Conservation (phyloP, 371 early-diverging fungal species). For the Haplosporangium sp. region DNA sequence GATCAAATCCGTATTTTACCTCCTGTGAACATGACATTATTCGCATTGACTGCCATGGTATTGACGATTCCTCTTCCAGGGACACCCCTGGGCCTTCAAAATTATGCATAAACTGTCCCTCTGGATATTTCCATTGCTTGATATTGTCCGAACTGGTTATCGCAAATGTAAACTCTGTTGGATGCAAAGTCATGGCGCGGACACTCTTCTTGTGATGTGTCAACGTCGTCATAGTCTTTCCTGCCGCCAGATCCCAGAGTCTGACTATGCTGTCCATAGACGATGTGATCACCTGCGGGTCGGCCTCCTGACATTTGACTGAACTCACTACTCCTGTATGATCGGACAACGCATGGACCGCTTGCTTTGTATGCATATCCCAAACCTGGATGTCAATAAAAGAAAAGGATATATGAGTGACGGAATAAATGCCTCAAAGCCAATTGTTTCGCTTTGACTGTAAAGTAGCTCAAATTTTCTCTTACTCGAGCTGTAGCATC, state of each 20-base stretch:
- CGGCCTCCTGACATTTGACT: slow-evolving; percentile 92
- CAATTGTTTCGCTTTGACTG: too few species aligned
- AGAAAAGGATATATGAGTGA: too few species aligned
- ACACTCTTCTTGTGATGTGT: slow-evolving; percentile 98
- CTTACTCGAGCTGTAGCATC: slow-evolving; percentile 93
- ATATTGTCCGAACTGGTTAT: slow-evolving; percentile 92
- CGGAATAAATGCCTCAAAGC: too few species aligned
- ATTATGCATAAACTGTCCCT: slow-evolving; percentile 94
- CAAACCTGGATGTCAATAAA: slow-evolving; percentile 75
- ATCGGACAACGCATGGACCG: slow-evolving; percentile 91
- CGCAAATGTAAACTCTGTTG: slow-evolving; percentile 94
- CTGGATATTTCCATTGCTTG: slow-evolving; percentile 96
- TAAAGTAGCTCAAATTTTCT: too few species aligned
- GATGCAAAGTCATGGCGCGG: slow-evolving; percentile 90
- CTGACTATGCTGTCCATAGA: slow-evolving; percentile 94
- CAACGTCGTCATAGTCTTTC: slow-evolving; percentile 92
- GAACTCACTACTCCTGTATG: slow-evolving; percentile 88
- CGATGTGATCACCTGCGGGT: slow-evolving; percentile 95
- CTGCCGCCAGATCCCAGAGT: slow-evolving; percentile 97
- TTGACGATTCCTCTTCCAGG: slow-evolving; percentile 82
- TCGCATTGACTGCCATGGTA: slow-evolving; percentile 87
- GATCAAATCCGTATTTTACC: slow-evolving; percentile 67
- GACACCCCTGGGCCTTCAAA: slow-evolving; percentile 81
- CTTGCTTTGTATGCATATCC: slow-evolving; percentile 97
- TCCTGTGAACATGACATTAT: slow-evolving; percentile 94